A percentile compares a stretch with the other conserved stretches of the same genome.
phyloP scores from a whole-genome alignment of 352 stramenopile species.

The Lagenidium giganteum region DNA sequence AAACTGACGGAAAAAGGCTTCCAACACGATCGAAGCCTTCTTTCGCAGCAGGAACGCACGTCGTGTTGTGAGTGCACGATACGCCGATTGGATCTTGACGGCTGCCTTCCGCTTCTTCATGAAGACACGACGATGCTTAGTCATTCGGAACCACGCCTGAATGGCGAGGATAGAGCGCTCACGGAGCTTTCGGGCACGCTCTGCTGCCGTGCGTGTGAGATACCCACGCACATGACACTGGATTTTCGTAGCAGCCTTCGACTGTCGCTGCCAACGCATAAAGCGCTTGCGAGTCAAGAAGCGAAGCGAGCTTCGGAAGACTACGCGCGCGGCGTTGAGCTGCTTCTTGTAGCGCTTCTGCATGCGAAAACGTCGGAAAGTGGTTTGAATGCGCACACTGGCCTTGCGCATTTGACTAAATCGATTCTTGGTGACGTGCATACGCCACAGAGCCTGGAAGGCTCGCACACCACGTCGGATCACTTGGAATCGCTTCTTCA shows the following conservation, averaged over 20 bases:
- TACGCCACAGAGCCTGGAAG: slow-evolving; percentile 55
- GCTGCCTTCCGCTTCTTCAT: slow-evolving; percentile 17
- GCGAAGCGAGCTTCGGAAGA: slow-evolving; percentile 29
- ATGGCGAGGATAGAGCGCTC: slow-evolving; percentile 28
- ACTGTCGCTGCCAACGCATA: slow-evolving; percentile 24
- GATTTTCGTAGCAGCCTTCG: slow-evolving; percentile 29
- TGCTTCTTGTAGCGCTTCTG: slow-evolving; percentile 22
- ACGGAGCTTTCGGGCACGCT: slow-evolving; percentile 49
- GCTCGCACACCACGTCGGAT: slow-evolving; percentile 27
- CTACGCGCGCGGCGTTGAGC: slow-evolving; percentile 21
- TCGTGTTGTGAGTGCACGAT: slow-evolving; percentile 31
- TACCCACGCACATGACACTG: slow-evolving; percentile 49
- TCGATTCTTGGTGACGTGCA: slow-evolving; percentile 15
- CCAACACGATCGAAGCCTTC: slow-evolving; percentile 50
- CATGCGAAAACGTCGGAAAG: slow-evolving; percentile 24
- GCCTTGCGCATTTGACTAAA: slow-evolving; percentile 1
- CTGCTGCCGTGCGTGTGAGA: slow-evolving; percentile 49
- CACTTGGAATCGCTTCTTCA: slow-evolving; percentile 29
- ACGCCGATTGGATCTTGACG: slow-evolving; percentile 41
- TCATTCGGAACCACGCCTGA: slow-evolving; percentile 63
- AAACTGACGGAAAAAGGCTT: slow-evolving; percentile 64
- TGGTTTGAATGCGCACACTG: slow-evolving; percentile 10
- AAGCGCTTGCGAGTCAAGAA: slow-evolving; percentile 45
- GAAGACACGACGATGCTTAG: slow-evolving; percentile 23
- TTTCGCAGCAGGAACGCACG: slow-evolving; percentile 42